Evolutionary conservation across 2,329 filamentous ascomycete species (phyloP), one percentile per base, ranked within the genome.

Genomic region (Apiospora sp.): DNA sequence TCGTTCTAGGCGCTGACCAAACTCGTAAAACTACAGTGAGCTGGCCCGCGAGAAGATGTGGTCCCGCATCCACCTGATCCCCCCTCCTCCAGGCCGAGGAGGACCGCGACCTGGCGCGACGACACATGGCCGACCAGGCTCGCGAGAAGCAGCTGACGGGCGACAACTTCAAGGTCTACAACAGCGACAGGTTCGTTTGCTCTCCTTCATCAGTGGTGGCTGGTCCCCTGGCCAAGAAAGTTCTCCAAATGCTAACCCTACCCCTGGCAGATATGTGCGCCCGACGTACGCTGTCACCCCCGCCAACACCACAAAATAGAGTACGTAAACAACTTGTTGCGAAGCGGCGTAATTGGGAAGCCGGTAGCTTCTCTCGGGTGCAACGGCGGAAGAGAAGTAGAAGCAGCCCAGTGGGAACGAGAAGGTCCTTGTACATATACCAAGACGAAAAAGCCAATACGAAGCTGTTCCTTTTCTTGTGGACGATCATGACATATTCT

Each of bases 11-110:
- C 12, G 19, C 58, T 64, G 34, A 64, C 58, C 22, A 19, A 34
- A 12, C 5, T 6, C 24, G 51, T 19, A 34, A 16, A 30, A 30
- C 22, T 8, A 41, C 22, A 98, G 95, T 81, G 96, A 99, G 85
- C 92, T 98, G 77, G 94, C 92, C 75, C 94, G 96, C 79, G 96
- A 99, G 82, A 99, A 98, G 88, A 96, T 98, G 91, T 99, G 96
- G 96, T 91, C 94, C 74, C 93, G 96, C 81, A 97, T 99, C 85
- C 91, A 98, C 85, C 89, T 99, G 76, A 96, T 96, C 80, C 96
- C 96, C 96, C 73, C 86, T 98, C 75, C 91, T 99, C 75, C 96
- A 98, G 83, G 96, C 96, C 72, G 96, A 99, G 82, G 95, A 98
- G 84, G 96, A 99, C 86, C 92, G 96, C 74, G 96, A 99, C 85